A percentile compares a stretch with the other conserved stretches of the same genome.
These are phyloP conservation scores for Abrus pulchellus DNA, from an alignment of 306 rosid genomes.

Conservation along the genomic window DNA sequence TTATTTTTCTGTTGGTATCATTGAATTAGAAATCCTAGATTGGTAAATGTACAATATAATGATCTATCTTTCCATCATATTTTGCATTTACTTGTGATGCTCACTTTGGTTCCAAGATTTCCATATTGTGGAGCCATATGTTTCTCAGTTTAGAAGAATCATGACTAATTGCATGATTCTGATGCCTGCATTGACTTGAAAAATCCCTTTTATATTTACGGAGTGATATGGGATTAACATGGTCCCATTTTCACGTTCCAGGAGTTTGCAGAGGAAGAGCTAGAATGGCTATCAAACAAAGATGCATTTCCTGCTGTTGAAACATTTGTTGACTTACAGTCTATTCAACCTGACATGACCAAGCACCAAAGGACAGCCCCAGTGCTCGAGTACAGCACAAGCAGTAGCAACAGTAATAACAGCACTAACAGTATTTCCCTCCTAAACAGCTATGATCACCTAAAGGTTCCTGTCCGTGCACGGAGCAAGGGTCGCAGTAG, in stretches of 20 bases:
- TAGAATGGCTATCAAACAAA: conserved; percentile 87
- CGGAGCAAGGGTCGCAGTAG: conserved; percentile 65
- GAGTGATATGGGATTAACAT: conserved; percentile 12
- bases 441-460: conserved; percentile 60
- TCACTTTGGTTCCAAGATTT: conserved; percentile 40
- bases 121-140: conserved; percentile 27
- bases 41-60: conserved; percentile 21
- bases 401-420: conserved; percentile 61
- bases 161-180: conserved; percentile 15
- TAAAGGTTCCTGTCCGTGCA: conserved; percentile 70
- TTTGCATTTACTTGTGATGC: conserved; percentile 36
- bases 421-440: conserved; percentile 53
- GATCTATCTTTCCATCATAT: not conserved
- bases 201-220: not conserved
- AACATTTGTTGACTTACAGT: conserved; percentile 57
- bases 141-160: not conserved
- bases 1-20: conserved; percentile 18
- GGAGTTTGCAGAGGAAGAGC: conserved; percentile 78
- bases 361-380: conserved; percentile 59
- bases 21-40: conserved; percentile 9
- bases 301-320: conserved; percentile 83
- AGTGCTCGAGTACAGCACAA: conserved; percentile 59
- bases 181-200: conserved; percentile 36
- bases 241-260: conserved; percentile 35
- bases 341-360: conserved; percentile 49